phyloP scores from a whole-genome alignment of 208 protist species.

The Trypanosoma brucei region DNA sequence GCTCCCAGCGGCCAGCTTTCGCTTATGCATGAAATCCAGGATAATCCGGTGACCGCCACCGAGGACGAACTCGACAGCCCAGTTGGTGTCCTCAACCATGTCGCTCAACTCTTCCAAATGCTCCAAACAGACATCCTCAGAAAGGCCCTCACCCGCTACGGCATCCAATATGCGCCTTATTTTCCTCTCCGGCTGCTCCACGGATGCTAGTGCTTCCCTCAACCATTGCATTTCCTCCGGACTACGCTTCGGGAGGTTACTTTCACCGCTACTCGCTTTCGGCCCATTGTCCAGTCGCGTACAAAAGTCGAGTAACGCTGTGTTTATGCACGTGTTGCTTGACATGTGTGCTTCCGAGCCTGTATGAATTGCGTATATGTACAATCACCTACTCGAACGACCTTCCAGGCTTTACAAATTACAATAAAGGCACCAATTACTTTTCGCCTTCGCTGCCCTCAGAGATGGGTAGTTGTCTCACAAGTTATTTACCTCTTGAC shows the following conservation, averaged over 20 bases:
- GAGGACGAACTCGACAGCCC: constrained; percentile 76
- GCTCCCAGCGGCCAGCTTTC: constrained; percentile 10
- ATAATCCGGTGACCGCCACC: constrained; percentile 56
- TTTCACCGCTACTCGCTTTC: background rate
- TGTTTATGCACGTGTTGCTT: constrained; percentile 37
- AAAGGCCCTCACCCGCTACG: constrained; percentile 28
- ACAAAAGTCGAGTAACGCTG: constrained; percentile 47
- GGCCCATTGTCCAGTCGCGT: constrained; percentile 23
- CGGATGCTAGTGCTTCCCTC: constrained; percentile 48
- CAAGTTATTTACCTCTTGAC: no score
- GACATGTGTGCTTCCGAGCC: constrained; percentile 26
- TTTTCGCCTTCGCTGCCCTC: no score
- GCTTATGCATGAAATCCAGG: constrained; percentile 30
- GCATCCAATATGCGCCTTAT: constrained; percentile 36
- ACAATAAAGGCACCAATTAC: no score
- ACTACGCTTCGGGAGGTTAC: background rate
- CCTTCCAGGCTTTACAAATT: no score
- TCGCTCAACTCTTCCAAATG: constrained; percentile 74
- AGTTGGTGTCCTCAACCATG: constrained; percentile 88
- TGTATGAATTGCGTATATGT: no score
- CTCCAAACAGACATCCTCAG: constrained; percentile 19
- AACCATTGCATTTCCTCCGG: constrained; percentile 58
- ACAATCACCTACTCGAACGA: no score
- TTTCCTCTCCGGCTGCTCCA: constrained; percentile 69
- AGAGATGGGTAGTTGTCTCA: no score